Conservation (phyloP, 768 basidiomycete genomes). For the Lepiota venenata region DNA sequence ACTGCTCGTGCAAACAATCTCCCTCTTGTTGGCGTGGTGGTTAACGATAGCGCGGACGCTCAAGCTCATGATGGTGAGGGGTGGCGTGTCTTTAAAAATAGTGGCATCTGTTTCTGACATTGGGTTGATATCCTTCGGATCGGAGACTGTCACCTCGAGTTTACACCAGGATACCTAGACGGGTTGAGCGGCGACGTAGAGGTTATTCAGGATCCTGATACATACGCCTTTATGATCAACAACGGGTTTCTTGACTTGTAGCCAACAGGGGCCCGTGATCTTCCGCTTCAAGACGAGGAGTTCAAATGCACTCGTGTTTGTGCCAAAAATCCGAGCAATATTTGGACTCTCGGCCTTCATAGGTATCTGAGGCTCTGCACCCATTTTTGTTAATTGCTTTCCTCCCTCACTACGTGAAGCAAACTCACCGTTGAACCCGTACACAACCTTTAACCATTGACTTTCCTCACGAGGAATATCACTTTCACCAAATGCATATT, state of each 20-base stretch:
- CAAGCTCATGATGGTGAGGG: constrained; percentile 87
- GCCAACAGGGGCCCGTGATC: constrained; percentile 99
- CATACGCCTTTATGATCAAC: constrained; percentile 80
- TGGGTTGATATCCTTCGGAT: constrained; percentile 88
- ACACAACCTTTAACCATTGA: constrained; percentile 92
- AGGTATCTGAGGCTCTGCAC: constrained; percentile 70
- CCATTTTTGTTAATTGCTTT: constrained; percentile 4
- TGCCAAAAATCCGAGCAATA: constrained; percentile 86
- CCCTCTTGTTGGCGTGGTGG: constrained; percentile 90
- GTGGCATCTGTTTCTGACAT: constrained; percentile 66
- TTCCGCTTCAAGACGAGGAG: constrained; percentile 91
- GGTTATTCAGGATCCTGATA: background rate
- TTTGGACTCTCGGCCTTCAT: constrained; percentile 73
- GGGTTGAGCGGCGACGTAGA: constrained; percentile 1
- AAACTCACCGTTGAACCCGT: constrained; percentile 76
- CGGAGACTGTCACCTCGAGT: constrained; percentile 76
- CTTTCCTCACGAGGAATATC: constrained; percentile 77
- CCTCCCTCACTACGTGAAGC: background rate
- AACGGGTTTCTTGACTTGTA: constrained; percentile 73
- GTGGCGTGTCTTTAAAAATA: constrained; percentile 79
- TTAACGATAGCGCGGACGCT: constrained; percentile 90
- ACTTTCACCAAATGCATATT: constrained; percentile 88
- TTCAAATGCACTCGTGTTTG: constrained; percentile 91
- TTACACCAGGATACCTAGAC: constrained; percentile 94
- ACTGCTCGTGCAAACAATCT: constrained; percentile 82